Percentiles rank a stretch among this genome's conserved stretches.
Conservation (phyloP, 1,284 basidiomycete species). For the Earliella scabrosa region DNA sequence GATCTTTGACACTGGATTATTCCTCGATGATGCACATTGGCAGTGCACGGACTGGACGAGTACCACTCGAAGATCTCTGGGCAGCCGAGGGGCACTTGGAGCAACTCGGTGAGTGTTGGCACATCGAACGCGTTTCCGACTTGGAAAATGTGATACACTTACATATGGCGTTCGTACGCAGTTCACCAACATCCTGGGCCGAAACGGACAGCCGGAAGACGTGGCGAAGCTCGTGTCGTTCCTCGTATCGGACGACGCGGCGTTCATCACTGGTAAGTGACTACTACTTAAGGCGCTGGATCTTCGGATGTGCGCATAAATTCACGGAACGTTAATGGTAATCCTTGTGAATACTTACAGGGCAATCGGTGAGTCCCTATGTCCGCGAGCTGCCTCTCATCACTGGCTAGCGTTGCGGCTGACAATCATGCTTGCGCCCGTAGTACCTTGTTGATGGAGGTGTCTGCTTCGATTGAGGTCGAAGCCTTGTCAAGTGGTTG, state of each 20-base stretch:
- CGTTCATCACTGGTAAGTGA: conserved; percentile 40
- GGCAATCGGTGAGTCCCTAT: background rate
- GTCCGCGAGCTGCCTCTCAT: background rate
- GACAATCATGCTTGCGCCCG: background rate
- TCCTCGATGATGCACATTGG: background rate
- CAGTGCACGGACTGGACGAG: background rate
- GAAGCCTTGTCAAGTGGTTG: too few relatives aligned
- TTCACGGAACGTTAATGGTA: too few relatives aligned
- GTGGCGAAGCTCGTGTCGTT: conserved; percentile 40
- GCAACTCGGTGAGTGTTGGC: background rate
- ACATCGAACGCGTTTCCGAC: background rate
- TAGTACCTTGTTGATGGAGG: background rate
- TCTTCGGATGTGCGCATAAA: too few relatives aligned
- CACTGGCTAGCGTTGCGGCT: too few relatives aligned
- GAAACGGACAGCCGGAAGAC: conserved; percentile 34
- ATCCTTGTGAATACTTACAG: too few relatives aligned
- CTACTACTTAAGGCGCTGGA: conserved; percentile 33
- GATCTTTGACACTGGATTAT: too few relatives aligned
- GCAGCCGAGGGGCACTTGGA: background rate
- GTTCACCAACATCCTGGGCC: conserved; percentile 11
- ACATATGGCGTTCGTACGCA: background rate
- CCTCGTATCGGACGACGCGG: conserved; percentile 34
- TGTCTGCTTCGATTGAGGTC: too few relatives aligned
- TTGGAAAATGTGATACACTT: too few relatives aligned
- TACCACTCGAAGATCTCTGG: background rate